Conservation (phyloP, 2,329 filamentous ascomycete genomes). For the Tolypocladium capitatum region DNA sequence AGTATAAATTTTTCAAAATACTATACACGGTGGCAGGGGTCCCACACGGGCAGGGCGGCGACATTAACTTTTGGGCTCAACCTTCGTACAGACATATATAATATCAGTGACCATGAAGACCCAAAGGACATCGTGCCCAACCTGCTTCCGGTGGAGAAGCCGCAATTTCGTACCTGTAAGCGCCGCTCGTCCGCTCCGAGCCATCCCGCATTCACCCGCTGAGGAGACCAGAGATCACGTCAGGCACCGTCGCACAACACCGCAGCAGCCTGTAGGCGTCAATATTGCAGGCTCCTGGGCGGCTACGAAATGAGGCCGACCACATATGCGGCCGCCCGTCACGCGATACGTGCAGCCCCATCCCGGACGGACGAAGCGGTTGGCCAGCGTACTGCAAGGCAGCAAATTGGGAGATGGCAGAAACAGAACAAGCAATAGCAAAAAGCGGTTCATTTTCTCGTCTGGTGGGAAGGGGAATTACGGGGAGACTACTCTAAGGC, state of each 20-base stretch:
- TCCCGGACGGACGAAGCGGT: neutral
- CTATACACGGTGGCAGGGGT: no score
- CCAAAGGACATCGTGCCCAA: neutral
- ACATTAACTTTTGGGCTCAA: no score
- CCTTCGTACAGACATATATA: neutral
- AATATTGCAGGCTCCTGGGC: neutral
- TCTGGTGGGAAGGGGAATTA: neutral
- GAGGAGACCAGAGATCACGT: neutral
- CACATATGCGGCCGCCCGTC: slow-evolving; percentile 1
- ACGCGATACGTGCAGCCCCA: neutral
- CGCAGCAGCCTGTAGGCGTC: neutral
- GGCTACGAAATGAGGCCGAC: neutral
- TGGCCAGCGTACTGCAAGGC: neutral
- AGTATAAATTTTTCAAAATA: no score
- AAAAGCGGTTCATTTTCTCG: neutral
- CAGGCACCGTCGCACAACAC: neutral
- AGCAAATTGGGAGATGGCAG: neutral
- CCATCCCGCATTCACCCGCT: neutral
- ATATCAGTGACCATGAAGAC: neutral
- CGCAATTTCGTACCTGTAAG: neutral
- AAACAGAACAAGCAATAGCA: neutral
- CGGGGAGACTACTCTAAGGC: neutral
- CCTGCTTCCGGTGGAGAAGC: neutral
- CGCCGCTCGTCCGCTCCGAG: neutral
- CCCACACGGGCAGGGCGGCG: no score